phyloP scores from a whole-genome alignment of 345 rosid species.

The Salix viminalis region DNA sequence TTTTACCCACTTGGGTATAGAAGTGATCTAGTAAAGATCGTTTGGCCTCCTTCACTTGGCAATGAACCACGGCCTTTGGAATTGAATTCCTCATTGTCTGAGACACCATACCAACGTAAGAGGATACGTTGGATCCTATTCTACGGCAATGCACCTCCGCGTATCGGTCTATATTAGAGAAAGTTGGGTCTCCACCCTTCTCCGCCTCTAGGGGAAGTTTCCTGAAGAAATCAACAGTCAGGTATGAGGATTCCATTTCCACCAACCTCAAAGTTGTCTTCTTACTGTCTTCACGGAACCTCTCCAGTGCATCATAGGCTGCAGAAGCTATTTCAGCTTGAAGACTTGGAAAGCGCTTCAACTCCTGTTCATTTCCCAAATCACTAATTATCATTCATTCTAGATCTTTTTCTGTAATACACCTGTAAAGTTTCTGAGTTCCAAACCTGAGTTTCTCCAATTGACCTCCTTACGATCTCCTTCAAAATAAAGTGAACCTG shows the following conservation, averaged over 20 bases:
- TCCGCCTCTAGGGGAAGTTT: conserved; percentile 54
- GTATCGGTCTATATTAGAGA: conserved; percentile 32
- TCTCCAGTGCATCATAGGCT: conserved; percentile 47
- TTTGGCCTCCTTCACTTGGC: conserved; percentile 64
- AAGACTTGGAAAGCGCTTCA: conserved; percentile 61
- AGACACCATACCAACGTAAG: conserved; percentile 55
- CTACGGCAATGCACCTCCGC: conserved; percentile 51
- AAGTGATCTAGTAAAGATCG: conserved; percentile 47
- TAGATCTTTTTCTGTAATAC: neutral
- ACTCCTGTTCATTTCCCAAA: conserved; percentile 39
- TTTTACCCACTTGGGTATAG: conserved; percentile 46
- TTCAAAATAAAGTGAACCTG: conserved; percentile 61
- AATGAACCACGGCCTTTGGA: conserved; percentile 64
- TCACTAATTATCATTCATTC: neutral
- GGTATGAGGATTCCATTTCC: conserved; percentile 70
- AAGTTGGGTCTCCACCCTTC: conserved; percentile 41
- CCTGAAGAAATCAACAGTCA: conserved; percentile 63
- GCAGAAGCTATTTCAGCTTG: conserved; percentile 52
- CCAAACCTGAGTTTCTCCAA: conserved; percentile 57
- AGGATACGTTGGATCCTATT: conserved; percentile 53
- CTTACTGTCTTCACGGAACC: conserved; percentile 54
- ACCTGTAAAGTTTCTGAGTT: neutral
- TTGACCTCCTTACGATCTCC: conserved; percentile 60
- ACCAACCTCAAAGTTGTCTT: conserved; percentile 52
- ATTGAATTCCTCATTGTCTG: conserved; percentile 47